Evolutionary conservation across 768 basidiomycete species (phyloP).

Genomic region (Pulveroboletus sp.): DNA sequence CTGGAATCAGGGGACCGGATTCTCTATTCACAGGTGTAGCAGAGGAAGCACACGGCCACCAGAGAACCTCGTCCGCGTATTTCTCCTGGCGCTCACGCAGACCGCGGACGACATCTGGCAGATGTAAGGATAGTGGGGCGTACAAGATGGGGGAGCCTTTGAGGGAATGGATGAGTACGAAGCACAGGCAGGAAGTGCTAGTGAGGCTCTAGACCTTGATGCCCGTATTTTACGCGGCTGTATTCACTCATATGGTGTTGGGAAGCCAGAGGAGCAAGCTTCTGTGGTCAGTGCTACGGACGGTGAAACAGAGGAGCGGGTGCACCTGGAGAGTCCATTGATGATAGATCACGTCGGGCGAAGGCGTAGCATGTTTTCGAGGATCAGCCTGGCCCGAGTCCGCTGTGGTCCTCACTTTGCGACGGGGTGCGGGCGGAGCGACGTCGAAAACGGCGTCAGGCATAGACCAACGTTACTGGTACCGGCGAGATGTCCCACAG

Average conservation of each 20-base stretch:
- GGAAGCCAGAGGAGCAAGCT: conserved; percentile 60
- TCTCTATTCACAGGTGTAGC: not conserved
- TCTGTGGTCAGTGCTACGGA: not conserved
- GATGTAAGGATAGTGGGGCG: conserved; percentile 56
- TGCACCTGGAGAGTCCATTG: conserved; percentile 23
- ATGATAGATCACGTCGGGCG: not conserved
- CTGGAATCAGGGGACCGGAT: conserved; percentile 15
- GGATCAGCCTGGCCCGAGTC: not conserved
- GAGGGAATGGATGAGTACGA: not conserved
- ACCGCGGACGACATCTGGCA: conserved; percentile 52
- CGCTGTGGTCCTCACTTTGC: not conserved
- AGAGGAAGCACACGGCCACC: conserved; percentile 41
- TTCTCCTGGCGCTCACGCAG: conserved; percentile 49
- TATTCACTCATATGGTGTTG: conserved; percentile 74
- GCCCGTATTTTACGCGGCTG: conserved; percentile 63
- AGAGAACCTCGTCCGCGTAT: conserved; percentile 35
- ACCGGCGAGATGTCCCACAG: not conserved
- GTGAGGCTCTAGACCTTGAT: conserved; percentile 21
- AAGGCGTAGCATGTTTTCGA: not conserved
- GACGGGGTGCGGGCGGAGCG: not conserved
- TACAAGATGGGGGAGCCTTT: conserved; percentile 57
- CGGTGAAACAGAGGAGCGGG: not conserved
- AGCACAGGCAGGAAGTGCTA: not conserved
- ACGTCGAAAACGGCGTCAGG: conserved; percentile 5
- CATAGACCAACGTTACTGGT: conserved; percentile 2